Base-by-base conservation (phyloP, 306 rosid genomes). In the Psophocarpus tetragonolobus region DNA sequence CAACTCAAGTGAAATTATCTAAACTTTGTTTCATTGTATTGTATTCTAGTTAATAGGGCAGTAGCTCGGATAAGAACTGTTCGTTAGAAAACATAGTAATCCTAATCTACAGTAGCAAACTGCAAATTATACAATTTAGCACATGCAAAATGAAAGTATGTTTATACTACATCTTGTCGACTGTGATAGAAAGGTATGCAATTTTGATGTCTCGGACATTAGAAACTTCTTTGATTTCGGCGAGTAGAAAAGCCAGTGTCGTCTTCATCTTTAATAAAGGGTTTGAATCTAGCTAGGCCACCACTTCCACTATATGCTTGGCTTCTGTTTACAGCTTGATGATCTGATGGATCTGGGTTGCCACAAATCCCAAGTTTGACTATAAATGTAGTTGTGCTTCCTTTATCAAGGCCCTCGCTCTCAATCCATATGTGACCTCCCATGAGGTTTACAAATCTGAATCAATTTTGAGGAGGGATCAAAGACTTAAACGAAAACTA, bases 361-460 rank as follows among this genome's bases (percentile, higher is more conserved):
- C 81, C 76, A 74, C 85, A 88, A 47, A 77, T 88, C 82, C 93
- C 97, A 20, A 95, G 97, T 76, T 87, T 92, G 63, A 92, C 87
- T 3, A 95, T 80, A 74, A 96, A 87, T 74, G 87, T 80, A 6
- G 86, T 85, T 3, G 87, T 87, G 80, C 85, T 85, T 71, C 99
- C 99, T 83, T 84, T 96, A 36, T 87, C 91, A 18, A 56, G 77
- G 35, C 99, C 99, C 73, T 91, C 96, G 4, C 99, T 95, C 79
- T 92, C 97, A 4, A 92, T 86, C 97, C 99, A 92, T 41, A 95
- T 84, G 79, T 88, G 91, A 56, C 99, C 97, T 70, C 94, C 99
- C 99, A 95, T 95, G 71, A 91, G 93, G 83, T 88, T 92, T 66
- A 90, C 90, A 81, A 95, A 95, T 88, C 99, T 95, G 86, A 84